Evolutionary conservation across 2,329 filamentous ascomycete species (phyloP).

Genomic region (Ceratocystis diversiconidia): DNA sequence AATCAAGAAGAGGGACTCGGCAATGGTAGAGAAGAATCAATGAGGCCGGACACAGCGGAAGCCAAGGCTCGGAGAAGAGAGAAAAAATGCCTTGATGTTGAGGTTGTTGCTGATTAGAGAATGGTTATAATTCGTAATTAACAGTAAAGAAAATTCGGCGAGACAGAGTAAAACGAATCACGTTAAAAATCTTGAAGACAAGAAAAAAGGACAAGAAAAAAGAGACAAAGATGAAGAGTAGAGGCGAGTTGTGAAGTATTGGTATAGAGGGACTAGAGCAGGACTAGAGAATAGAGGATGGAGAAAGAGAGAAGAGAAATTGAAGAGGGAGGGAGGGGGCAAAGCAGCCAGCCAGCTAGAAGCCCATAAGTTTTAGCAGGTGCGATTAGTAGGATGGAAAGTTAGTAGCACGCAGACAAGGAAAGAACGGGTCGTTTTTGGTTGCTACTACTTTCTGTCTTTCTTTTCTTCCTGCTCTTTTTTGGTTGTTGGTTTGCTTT

Average conservation of each 20-base stretch:
- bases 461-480: no score
- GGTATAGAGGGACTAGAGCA: background rate
- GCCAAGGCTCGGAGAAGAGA: background rate
- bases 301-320: conserved; percentile 1
- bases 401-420: background rate
- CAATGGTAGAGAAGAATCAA: background rate
- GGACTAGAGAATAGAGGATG: background rate
- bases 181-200: background rate
- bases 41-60: background rate
- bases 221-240: background rate
- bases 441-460: background rate
- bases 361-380: no score
- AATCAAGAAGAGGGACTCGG: background rate
- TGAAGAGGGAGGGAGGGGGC: background rate
- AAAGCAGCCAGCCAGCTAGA: no score
- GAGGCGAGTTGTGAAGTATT: background rate
- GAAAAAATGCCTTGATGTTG: background rate
- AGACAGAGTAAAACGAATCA: background rate
- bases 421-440: conserved; percentile 2
- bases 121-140: background rate
- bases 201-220: background rate
- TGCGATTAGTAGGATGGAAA: background rate
- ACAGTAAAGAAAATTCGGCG: background rate
- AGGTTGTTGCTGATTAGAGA: background rate
- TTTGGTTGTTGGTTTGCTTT: background rate